A percentile compares a stretch with the other conserved stretches of the same genome.
Conservation (phyloP, 108 stramenopile genomes). For the Cyclostephanos tholiformis region DNA sequence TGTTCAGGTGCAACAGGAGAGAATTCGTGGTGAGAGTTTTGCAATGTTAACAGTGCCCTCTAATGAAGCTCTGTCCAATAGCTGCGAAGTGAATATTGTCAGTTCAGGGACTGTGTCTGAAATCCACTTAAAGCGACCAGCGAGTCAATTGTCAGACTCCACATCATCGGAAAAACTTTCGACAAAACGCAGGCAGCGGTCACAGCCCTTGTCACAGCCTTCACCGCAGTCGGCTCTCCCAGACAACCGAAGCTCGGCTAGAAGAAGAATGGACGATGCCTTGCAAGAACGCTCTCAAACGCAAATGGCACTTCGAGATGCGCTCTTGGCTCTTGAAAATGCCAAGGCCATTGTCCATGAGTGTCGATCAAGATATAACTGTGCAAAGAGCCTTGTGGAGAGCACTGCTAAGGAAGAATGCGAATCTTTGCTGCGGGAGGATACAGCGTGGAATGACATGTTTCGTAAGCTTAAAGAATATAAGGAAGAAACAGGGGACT, state of each 20-base stretch:
- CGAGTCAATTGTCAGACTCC: slow-evolving; percentile 5
- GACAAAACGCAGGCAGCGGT: slow-evolving; percentile 5
- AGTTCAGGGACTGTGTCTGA: neutral
- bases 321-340: slow-evolving; percentile 28
- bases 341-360: slow-evolving; percentile 22
- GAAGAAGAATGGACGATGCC: slow-evolving; percentile 43
- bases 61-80: neutral
- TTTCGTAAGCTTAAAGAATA: slow-evolving; percentile 52
- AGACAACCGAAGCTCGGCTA: slow-evolving; percentile 20
- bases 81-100: neutral
- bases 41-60: neutral
- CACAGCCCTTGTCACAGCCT: neutral
- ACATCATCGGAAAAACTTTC: neutral
- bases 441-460: slow-evolving; percentile 54
- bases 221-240: slow-evolving; percentile 4
- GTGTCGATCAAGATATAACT: slow-evolving; percentile 35
- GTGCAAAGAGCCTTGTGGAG: slow-evolving; percentile 28
- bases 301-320: slow-evolving; percentile 46
- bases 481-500: slow-evolving; percentile 46
- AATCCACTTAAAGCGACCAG: neutral
- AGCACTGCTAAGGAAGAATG: slow-evolving; percentile 42
- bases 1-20: neutral
- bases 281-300: slow-evolving; percentile 33
- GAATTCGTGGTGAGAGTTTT: neutral
- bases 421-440: slow-evolving; percentile 34